Percentiles rank a stretch among this genome's conserved stretches.
phyloP scores from a whole-genome alignment of 2,329 filamentous ascomycete genomes.

The Cladobotryum protrusum region DNA sequence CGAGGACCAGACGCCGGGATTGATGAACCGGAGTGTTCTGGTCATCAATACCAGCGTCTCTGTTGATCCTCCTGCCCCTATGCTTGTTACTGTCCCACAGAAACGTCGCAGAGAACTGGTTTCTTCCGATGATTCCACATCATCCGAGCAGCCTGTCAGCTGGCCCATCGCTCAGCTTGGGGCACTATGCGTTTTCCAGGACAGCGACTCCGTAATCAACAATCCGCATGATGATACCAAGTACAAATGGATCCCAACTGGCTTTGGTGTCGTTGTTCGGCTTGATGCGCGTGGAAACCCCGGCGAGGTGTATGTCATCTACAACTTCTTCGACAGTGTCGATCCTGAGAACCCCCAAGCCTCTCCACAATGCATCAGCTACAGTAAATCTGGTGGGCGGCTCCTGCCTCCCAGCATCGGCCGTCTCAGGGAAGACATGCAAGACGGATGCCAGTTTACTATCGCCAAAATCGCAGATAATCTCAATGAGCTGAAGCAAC shows the following conservation, averaged over 20 bases:
- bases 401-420: not conserved
- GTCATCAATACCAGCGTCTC: not conserved
- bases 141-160: no score
- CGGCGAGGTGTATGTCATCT: not conserved
- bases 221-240: not conserved
- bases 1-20: not conserved
- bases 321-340: not conserved
- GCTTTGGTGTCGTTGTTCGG: not conserved
- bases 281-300: not conserved
- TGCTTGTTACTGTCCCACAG: not conserved
- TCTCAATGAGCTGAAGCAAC: not conserved
- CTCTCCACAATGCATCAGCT: not conserved
- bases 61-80: not conserved
- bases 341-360: not conserved
- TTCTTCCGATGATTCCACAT: no score
- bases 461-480: not conserved
- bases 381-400: not conserved
- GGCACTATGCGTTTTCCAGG: not conserved
- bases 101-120: not conserved
- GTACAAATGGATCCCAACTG: not conserved
- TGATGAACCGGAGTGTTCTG: not conserved
- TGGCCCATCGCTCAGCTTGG: no score
- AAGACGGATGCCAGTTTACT: not conserved
- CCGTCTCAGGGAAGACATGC: not conserved
- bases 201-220: not conserved